phyloP scores from a whole-genome alignment of 345 rosid genomes.

The Cochlearia excelsa region DNA sequence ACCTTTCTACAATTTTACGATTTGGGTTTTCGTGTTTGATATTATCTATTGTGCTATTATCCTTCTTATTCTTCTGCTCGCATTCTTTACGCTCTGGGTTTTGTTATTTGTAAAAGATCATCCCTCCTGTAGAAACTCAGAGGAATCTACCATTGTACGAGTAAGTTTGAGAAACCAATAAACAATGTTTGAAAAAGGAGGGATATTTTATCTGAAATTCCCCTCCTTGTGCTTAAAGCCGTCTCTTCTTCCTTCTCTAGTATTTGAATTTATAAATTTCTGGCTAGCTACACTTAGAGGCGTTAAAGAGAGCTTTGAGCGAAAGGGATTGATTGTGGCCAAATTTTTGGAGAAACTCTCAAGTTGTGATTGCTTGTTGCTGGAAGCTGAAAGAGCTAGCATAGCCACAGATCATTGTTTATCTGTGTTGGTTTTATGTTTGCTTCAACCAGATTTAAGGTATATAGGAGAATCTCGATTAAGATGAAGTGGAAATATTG shows the following conservation, averaged over 20 bases:
- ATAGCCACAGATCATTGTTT: constrained; percentile 2
- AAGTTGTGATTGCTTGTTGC: constrained; percentile 16
- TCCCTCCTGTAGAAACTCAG: constrained; percentile 15
- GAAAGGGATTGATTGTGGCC: constrained; percentile 6
- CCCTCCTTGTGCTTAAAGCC: constrained; percentile 21
- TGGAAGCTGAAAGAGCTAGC: neutral
- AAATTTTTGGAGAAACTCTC: constrained; percentile 2
- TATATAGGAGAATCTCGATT: constrained; percentile 11
- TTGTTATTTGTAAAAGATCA: constrained; percentile 20
- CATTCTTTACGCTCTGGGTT: constrained; percentile 6
- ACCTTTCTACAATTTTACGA: constrained; percentile 15
- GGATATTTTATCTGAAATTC: constrained; percentile 1
- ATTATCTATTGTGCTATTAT: constrained; percentile 10
- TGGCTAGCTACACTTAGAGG: constrained; percentile 16
- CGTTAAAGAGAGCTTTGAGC: constrained; percentile 24
- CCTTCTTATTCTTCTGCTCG: constrained; percentile 22
- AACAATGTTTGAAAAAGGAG: neutral
- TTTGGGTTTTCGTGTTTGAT: constrained; percentile 19
- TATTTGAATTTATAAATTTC: constrained; percentile 4
- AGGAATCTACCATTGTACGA: constrained; percentile 10
- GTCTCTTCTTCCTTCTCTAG: constrained; percentile 15
- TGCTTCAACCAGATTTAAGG: constrained; percentile 4
- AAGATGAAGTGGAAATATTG: constrained; percentile 5
- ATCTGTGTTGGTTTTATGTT: constrained; percentile 11
- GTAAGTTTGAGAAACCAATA: constrained; percentile 26